Evolutionary conservation across 305 asterid genomes (phyloP).

Genomic region (Plantago coronopus): DNA sequence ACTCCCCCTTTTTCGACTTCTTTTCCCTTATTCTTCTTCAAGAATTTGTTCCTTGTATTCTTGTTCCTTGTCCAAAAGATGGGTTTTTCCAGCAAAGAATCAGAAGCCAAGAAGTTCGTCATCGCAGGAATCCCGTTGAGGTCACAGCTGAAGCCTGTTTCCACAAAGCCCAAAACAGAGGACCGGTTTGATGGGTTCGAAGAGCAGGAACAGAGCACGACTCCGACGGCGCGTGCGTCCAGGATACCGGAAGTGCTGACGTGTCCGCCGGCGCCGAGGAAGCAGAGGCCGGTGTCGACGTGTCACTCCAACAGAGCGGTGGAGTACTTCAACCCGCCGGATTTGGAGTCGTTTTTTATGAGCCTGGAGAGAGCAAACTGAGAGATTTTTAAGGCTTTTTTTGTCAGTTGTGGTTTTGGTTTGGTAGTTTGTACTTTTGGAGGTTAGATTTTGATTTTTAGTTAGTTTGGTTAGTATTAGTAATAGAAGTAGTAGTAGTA

Average conservation of each 20-base stretch:
- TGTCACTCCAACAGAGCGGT: constrained; percentile 34
- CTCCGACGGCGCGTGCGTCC: constrained; percentile 50
- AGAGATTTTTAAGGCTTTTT: constrained; percentile 11
- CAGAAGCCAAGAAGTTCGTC: constrained; percentile 53
- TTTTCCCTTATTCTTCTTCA: not conserved
- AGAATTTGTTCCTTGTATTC: too few species aligned
- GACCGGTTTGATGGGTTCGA: constrained; percentile 1
- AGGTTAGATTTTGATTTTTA: constrained; percentile 8
- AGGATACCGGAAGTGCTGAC: constrained; percentile 36
- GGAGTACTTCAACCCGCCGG: constrained; percentile 53
- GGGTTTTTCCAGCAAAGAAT: constrained; percentile 50
- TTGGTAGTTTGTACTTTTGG: constrained; percentile 15
- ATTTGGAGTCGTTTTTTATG: constrained; percentile 49
- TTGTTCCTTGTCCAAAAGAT: constrained; percentile 17
- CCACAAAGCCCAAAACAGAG: constrained; percentile 26
- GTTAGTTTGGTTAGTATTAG: constrained; percentile 19
- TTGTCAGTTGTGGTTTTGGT: not conserved
- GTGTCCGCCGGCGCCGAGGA: constrained; percentile 66
- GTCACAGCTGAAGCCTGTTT: constrained; percentile 50
- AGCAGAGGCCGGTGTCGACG: constrained; percentile 46
- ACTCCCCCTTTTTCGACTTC: not conserved
- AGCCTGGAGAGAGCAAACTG: constrained; percentile 34
- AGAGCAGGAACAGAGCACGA: constrained; percentile 22
- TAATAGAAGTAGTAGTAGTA: constrained; percentile 9
- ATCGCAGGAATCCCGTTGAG: constrained; percentile 49